Percentiles rank a stretch among this genome's conserved stretches.
These are phyloP conservation scores for Asterophora lycoperdoides DNA, from an alignment of 768 basidiomycete genomes.

Conservation along the genomic window DNA sequence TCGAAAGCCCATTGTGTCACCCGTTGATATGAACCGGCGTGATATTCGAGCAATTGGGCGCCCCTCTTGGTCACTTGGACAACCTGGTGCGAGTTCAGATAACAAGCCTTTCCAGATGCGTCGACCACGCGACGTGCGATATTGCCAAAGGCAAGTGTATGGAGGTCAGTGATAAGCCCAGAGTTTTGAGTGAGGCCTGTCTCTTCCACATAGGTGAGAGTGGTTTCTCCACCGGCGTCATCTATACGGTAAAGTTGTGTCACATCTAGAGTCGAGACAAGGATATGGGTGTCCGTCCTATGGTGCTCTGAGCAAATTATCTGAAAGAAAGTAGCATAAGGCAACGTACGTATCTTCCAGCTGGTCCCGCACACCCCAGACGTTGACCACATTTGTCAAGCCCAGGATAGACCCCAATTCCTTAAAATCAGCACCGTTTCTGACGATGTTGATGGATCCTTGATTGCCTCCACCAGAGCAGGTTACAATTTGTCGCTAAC, in stretches of 20 bases:
- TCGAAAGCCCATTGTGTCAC: constrained; percentile 35
- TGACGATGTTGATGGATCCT: constrained; percentile 72
- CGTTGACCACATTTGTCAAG: constrained; percentile 46
- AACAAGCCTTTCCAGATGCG: constrained; percentile 25
- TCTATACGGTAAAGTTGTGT: constrained; percentile 52
- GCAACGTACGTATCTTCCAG: constrained; percentile 47
- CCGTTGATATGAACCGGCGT: constrained; percentile 42
- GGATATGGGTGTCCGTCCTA: constrained; percentile 43
- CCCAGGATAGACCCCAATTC: constrained; percentile 58
- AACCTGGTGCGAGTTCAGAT: constrained; percentile 47
- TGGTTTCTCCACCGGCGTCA: constrained; percentile 35
- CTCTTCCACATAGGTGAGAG: constrained; percentile 35
- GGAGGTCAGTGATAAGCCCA: constrained; percentile 43
- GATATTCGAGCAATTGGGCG: constrained; percentile 54
- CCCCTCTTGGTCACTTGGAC: constrained; percentile 70
- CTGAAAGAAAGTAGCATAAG: neutral
- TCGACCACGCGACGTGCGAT: constrained; percentile 36
- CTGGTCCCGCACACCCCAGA: constrained; percentile 57
- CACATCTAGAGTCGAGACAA: constrained; percentile 55
- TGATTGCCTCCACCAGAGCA: constrained; percentile 79
- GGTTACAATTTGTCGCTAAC: constrained; percentile 75
- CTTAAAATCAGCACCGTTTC: constrained; percentile 78
- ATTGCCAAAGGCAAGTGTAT: constrained; percentile 65
- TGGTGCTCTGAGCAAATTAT: constrained; percentile 28
- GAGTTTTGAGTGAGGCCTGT: constrained; percentile 17